Conservation (phyloP, 1,284 basidiomycete genomes). For the Leccinum solheimii region DNA sequence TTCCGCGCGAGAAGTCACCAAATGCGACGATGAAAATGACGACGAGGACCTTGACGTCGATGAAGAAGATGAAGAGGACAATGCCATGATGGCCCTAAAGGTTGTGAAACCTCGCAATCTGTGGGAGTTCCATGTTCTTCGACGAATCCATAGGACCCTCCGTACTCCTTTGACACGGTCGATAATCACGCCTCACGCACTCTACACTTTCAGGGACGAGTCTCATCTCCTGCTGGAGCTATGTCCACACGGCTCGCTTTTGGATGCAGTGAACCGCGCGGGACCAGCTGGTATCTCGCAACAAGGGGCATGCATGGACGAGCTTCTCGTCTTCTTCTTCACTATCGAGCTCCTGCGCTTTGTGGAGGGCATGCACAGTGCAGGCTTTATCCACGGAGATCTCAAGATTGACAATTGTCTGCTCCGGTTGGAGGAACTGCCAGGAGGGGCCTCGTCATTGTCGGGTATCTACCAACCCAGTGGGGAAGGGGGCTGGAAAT, state of each 20-base stretch:
- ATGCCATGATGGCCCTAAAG: conserved; percentile 83
- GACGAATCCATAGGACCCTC: conserved; percentile 72
- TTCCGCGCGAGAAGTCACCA: conserved; percentile 64
- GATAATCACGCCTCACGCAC: conserved; percentile 70
- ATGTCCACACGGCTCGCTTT: conserved; percentile 88
- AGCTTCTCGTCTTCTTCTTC: conserved; percentile 96
- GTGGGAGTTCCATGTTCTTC: conserved; percentile 94
- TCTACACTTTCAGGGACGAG: conserved; percentile 88
- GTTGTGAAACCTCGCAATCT: conserved; percentile 86
- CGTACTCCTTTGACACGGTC: conserved; percentile 57
- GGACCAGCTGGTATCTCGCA: conserved; percentile 66
- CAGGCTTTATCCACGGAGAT: conserved; percentile 94
- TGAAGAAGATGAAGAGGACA: conserved; percentile 56
- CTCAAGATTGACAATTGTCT: conserved; percentile 99
- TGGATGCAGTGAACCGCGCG: conserved; percentile 91
- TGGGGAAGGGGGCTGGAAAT: conserved; percentile 82
- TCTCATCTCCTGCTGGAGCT: conserved; percentile 89
- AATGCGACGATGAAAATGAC: conserved; percentile 41
- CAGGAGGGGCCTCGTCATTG: conserved; percentile 72
- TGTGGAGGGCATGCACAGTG: conserved; percentile 79
- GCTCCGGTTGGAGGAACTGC: conserved; percentile 82
- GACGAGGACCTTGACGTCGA: conserved; percentile 57
- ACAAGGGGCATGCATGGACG: conserved; percentile 85
- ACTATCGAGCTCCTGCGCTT: conserved; percentile 85
- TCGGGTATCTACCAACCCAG: conserved; percentile 70